Base-by-base conservation (phyloP, 2,329 filamentous ascomycete species). In the Ceratocystis variospora region DNA sequence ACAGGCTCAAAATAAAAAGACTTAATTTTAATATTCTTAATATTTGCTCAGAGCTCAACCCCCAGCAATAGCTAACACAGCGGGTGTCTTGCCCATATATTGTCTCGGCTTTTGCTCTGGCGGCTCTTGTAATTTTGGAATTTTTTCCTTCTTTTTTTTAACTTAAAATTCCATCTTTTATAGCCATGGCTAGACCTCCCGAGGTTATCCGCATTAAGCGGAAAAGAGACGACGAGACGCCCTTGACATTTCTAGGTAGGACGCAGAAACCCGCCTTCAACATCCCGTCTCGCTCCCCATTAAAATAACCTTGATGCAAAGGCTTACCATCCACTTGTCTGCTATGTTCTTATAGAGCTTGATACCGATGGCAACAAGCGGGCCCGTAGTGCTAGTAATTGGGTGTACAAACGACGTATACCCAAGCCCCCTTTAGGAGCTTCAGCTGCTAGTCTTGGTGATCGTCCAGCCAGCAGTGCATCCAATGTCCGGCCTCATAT, bases 141-240 rank as follows among this genome's bases (percentile, higher is more conserved):
- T 25, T 25, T 10, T 4, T 5, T 17, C 22, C 22, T 46, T 44
- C n/a, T 22, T 45, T 22, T 31, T 37, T 37, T 37, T 10, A 33
- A 5, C 7, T 33, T 1, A 33, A 33, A 33, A n/a, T 28, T 7
- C 55, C 22, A 25, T 46, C 6, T 33, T 31, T 22, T 46, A 33
- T 69, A 65, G 61, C 65, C 4, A 84, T 84, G 82, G 82, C 82
- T 62, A 75, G 83, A 3, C 83, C 82, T 28, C 82, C 82, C 31
- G 79, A 83, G 68, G 75, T 82, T 62, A 85, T 85, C 73, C 80
- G 81, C 67, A 80, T 85, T 70, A 85, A 85, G 77, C 81, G 83
- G 71, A 85, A 85, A 75, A 79, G 81, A 50, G 79, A 78, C 63
- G 80, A 79, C 17, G 79, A 81, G 67, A 75, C 76, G 12, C 80